These are phyloP conservation scores for Domatiomyces catenatus DNA, from an alignment of 2,329 filamentous ascomycete genomes.

Conservation along the genomic window DNA sequence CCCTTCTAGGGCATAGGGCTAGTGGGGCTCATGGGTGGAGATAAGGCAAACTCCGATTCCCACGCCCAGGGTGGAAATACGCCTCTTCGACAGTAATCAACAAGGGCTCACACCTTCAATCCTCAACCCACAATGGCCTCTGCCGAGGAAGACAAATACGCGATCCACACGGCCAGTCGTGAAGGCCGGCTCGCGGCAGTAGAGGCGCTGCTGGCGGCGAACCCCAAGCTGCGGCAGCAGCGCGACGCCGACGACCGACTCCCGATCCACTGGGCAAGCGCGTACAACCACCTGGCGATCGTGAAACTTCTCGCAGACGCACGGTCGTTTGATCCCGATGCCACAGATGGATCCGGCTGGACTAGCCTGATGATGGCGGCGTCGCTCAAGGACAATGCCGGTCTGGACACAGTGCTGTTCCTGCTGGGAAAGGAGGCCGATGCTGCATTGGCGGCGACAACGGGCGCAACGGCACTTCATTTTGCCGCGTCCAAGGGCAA, in stretches of 20 bases:
- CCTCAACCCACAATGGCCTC: constrained; percentile 20
- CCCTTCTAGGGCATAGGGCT: no score
- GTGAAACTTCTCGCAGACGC: constrained; percentile 44
- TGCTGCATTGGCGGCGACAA: constrained; percentile 28
- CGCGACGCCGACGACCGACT: constrained; percentile 76
- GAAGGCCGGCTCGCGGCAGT: constrained; percentile 46
- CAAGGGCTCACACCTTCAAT: no score
- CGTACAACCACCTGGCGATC: constrained; percentile 64
- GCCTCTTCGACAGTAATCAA: no score
- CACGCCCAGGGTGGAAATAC: no score
- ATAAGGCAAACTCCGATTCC: no score
- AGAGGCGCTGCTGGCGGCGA: constrained; percentile 26
- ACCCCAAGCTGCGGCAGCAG: constrained; percentile 59
- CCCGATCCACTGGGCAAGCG: constrained; percentile 85
- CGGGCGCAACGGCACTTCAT: constrained; percentile 64
- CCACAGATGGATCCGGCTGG: constrained; percentile 32
- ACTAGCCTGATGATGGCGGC: constrained; percentile 37
- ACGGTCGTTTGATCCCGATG: constrained; percentile 16
- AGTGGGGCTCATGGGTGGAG: no score
- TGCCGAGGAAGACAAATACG: constrained; percentile 45
- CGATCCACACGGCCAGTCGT: constrained; percentile 72
- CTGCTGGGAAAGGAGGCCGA: constrained; percentile 33
- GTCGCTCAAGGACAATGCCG: constrained; percentile 31
- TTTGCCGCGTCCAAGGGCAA: constrained; percentile 85
- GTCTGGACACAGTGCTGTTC: constrained; percentile 30